Conservation (phyloP, 1,139 yeast genomes). For the Taphrina betulina region DNA sequence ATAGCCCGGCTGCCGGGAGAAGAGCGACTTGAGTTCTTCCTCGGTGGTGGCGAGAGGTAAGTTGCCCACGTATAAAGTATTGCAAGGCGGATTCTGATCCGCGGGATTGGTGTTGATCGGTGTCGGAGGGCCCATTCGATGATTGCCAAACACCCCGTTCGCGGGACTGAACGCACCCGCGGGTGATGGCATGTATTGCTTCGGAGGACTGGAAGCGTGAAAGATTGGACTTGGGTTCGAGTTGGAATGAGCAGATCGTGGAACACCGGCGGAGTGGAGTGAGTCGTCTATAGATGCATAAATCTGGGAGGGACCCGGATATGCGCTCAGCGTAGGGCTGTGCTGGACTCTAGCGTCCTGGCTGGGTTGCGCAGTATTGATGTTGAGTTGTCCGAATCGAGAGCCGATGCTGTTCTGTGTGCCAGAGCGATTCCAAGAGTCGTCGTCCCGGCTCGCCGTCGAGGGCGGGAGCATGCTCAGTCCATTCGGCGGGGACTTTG, state of each 20-base stretch:
- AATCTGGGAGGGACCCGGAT: slow-evolving; percentile 1
- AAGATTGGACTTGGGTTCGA: neutral
- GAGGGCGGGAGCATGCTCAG: slow-evolving; percentile 30
- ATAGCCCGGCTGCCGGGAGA: slow-evolving; percentile 88
- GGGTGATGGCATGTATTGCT: slow-evolving; percentile 9
- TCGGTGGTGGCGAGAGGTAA: slow-evolving; percentile 97
- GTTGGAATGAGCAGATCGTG: neutral
- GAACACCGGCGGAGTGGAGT: neutral
- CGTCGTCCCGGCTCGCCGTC: slow-evolving; percentile 10
- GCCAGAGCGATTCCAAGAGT: slow-evolving; percentile 19
- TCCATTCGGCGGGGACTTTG: slow-evolving; percentile 26
- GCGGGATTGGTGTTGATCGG: slow-evolving; percentile 70
- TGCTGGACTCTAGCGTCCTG: slow-evolving; percentile 13
- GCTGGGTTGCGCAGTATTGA: neutral
- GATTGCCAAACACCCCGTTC: slow-evolving; percentile 22
- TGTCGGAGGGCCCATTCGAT: slow-evolving; percentile 31
- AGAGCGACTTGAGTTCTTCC: slow-evolving; percentile 81
- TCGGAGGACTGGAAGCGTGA: slow-evolving; percentile 14
- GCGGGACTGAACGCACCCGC: slow-evolving; percentile 1
- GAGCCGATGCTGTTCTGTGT: slow-evolving; percentile 3
- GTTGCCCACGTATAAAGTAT: slow-evolving; percentile 92
- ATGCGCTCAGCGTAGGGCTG: slow-evolving; percentile 1
- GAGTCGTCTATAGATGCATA: slow-evolving; percentile 24
- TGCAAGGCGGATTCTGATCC: slow-evolving; percentile 98
- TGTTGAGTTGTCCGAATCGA: slow-evolving; percentile 8